These are phyloP conservation scores for Cucumis cinereus DNA, from an alignment of 306 rosid genomes.

Conservation along the genomic window DNA sequence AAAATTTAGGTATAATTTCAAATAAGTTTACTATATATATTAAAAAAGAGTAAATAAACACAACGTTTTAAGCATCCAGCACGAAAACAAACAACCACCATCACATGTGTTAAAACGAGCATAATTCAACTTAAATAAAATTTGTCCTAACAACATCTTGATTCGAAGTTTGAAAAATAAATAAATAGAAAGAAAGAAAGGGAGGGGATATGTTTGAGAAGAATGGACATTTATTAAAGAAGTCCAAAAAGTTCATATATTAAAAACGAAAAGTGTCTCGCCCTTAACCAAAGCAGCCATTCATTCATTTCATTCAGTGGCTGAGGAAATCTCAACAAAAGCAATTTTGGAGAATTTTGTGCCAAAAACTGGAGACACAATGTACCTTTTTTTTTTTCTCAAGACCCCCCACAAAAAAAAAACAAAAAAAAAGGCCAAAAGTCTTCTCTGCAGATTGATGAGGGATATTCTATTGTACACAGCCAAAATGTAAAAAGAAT, in stretches of 20 bases:
- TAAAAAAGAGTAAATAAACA: neutral
- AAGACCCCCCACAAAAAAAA: no score
- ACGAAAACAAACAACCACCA: neutral
- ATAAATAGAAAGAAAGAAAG: no score
- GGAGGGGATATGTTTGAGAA: neutral
- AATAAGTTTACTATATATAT: no score
- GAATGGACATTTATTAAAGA: neutral
- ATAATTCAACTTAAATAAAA: no score
- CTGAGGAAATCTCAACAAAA: conserved; percentile 6
- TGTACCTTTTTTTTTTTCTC: neutral
- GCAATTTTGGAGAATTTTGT: neutral
- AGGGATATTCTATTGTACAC: neutral
- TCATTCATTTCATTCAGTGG: neutral
- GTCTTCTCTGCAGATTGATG: conserved; percentile 3
- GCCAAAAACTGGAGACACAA: conserved; percentile 2
- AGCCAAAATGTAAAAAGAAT: conserved; percentile 7
- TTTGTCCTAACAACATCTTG: neutral
- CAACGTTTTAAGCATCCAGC: neutral
- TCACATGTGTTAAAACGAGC: no score
- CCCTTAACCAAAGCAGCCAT: neutral
- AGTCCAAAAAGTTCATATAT: conserved; percentile 1
- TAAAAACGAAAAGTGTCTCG: conserved; percentile 1
- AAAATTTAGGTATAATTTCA: no score
- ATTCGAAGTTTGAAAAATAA: no score
- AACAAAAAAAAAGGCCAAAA: neutral